These are phyloP conservation scores for Stachybotrys elegans DNA, from an alignment of 2,329 filamentous ascomycete species.

Conservation along the genomic window DNA sequence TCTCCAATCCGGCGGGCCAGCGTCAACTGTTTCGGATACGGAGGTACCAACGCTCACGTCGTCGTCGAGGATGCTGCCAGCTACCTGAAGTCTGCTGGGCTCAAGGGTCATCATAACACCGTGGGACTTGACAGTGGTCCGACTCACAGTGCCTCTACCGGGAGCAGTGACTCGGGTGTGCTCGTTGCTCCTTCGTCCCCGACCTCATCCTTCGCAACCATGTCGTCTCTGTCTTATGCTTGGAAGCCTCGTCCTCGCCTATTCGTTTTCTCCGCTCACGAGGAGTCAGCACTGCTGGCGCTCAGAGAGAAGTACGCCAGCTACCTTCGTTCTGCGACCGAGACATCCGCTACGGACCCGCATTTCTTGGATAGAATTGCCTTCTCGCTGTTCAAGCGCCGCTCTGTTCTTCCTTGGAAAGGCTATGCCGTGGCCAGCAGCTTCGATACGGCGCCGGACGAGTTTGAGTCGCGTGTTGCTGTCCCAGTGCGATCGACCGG, in stretches of 20 bases:
- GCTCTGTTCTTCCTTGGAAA: slow-evolving; percentile 15
- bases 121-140: not conserved
- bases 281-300: not conserved
- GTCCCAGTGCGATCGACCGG: slow-evolving; percentile 12
- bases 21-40: slow-evolving; percentile 32
- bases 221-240: too few species aligned
- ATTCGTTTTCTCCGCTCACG: not conserved
- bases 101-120: not conserved
- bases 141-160: slow-evolving; percentile 11
- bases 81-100: not conserved
- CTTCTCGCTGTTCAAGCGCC: slow-evolving; percentile 14
- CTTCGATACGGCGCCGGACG: slow-evolving; percentile 9
- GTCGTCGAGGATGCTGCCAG: slow-evolving; percentile 15
- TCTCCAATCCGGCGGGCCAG: slow-evolving; percentile 13
- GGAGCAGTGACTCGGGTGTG: slow-evolving; percentile 12
- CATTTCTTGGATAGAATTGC: slow-evolving; percentile 14
- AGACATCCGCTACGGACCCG: not conserved
- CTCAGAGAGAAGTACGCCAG: slow-evolving; percentile 10
- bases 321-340: slow-evolving; percentile 9
- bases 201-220: slow-evolving; percentile 14
- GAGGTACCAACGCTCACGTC: slow-evolving; percentile 29
- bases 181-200: slow-evolving; percentile 14
- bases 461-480: slow-evolving; percentile 10
- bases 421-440: slow-evolving; percentile 17
- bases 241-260: not conserved